These are phyloP conservation scores for Aureobasidium sp. DNA, from an alignment of 2,329 filamentous ascomycete genomes.

Conservation along the genomic window DNA sequence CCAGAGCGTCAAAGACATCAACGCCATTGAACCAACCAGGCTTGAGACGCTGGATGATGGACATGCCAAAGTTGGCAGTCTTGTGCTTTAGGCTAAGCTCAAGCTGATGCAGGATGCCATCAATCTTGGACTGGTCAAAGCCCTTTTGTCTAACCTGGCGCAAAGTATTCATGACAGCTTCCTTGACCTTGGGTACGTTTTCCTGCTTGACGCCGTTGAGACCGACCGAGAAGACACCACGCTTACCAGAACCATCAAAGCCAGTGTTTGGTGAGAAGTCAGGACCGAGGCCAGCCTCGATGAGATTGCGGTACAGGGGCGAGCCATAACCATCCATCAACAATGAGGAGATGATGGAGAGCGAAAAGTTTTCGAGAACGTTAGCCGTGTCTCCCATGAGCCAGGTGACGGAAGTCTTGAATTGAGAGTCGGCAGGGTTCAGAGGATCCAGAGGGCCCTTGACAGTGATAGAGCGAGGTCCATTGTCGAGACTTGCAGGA, in stretches of 20 bases:
- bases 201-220: constrained; percentile 79
- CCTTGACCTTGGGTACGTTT: constrained; percentile 68
- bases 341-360: constrained; percentile 72
- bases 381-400: constrained; percentile 74
- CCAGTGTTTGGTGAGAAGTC: constrained; percentile 94
- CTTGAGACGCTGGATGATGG: constrained; percentile 77
- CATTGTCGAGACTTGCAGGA: constrained; percentile 61
- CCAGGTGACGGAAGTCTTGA: constrained; percentile 93
- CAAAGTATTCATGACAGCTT: constrained; percentile 64
- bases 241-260: constrained; percentile 69
- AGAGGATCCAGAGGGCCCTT: constrained; percentile 79
- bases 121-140: constrained; percentile 83
- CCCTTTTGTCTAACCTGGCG: constrained; percentile 62
- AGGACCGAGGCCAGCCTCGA: constrained; percentile 81
- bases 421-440: constrained; percentile 75
- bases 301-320: constrained; percentile 77
- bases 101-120: constrained; percentile 86
- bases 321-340: constrained; percentile 93
- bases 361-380: constrained; percentile 77
- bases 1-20: constrained; percentile 81
- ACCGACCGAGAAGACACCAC: constrained; percentile 81
- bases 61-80: constrained; percentile 89
- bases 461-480: constrained; percentile 61
- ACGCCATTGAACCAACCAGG: constrained; percentile 93
- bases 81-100: constrained; percentile 94